Conservation (phyloP, 805 yeast genomes). For the Saccharomycopsis javanensis region DNA sequence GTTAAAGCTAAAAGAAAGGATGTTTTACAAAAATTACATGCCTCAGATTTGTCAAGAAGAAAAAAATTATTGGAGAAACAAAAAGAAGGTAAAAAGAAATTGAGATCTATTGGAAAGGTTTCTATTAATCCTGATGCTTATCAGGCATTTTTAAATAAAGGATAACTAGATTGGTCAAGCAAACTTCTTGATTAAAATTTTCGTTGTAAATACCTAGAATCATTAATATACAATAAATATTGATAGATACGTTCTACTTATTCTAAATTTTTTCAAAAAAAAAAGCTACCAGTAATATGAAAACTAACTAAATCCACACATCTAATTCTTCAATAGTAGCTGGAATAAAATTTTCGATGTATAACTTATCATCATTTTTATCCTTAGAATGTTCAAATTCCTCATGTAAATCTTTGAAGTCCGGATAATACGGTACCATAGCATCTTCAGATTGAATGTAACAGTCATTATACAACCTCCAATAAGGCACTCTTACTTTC, state of each 20-base stretch:
- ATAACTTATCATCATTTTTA: not conserved
- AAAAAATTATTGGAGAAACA: constrained; percentile 82
- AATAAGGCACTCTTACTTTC: constrained; percentile 73
- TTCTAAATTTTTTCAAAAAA: not conserved
- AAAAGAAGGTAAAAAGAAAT: constrained; percentile 83
- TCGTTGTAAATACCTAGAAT: not conserved
- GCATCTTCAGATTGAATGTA: constrained; percentile 68
- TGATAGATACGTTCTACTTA: not conserved
- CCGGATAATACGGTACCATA: constrained; percentile 76
- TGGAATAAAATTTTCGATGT: not conserved
- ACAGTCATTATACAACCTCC: constrained; percentile 72
- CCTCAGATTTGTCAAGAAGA: constrained; percentile 83
- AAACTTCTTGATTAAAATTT: not conserved
- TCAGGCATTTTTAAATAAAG: constrained; percentile 56
- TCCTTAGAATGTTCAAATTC: constrained; percentile 14
- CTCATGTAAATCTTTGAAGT: constrained; percentile 31
- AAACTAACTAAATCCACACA: constrained; percentile 8
- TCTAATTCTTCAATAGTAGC: constrained; percentile 44
- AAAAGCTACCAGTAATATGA: not conserved
- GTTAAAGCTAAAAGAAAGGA: constrained; percentile 90
- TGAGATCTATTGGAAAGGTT: constrained; percentile 74
- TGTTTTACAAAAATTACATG: constrained; percentile 88
- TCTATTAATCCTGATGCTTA: constrained; percentile 76
- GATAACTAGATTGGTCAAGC: not conserved
- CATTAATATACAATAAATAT: not conserved